Base-by-base conservation (phyloP, 768 basidiomycete species). In the Trametes sanguinea region DNA sequence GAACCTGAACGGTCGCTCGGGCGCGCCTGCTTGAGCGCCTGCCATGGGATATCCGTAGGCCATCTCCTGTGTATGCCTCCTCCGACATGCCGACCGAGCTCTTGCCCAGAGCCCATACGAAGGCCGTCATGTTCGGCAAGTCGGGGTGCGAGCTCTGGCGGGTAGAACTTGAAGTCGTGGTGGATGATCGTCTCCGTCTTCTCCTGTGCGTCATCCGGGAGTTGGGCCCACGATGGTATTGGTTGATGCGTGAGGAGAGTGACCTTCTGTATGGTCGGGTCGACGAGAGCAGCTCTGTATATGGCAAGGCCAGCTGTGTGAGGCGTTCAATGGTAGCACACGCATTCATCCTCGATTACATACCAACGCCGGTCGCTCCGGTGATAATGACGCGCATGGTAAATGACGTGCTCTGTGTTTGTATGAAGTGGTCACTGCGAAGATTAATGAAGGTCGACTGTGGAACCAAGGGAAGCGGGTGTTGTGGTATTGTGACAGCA, bases 51-150 rank as follows among this genome's bases (percentile, higher is more conserved):
- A 77, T 40, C 74, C 75, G 61, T 76, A 69, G 8, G 76, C 77
- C 54, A 77, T 70, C 43, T 56, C 48, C 48, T 4, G 70, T 76
- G 56, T 76, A 76, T 6, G 72, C 75, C 42, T 63, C 65, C 47
- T 76, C 75, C 3, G 60, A 64, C 60, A 76, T 66, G 42, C 75
- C 75, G 0, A 62, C 35, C 6, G 69, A 55, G 40, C 63, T 66
- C 53, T 62, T 70, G 2, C 77, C 77, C 10, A 74, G 67, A 13
- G 77, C 77, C 76, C 77, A 78, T 3, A 78, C 59, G 62, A 74
- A 74, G 74, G 14, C 71, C 77, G 45, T 77, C 75, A 51, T 74
- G 73, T 45, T 67, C 68, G 9, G 68, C 75, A 43, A 78, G 68
- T 29, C 67, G 67, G 16, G 53, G 56, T 9, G 71, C 59, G 42